Percentiles rank a stretch among this genome's conserved stretches.
Conservation (phyloP, 176 grass and related monocot genomes). For the Oryza glumipatula region DNA sequence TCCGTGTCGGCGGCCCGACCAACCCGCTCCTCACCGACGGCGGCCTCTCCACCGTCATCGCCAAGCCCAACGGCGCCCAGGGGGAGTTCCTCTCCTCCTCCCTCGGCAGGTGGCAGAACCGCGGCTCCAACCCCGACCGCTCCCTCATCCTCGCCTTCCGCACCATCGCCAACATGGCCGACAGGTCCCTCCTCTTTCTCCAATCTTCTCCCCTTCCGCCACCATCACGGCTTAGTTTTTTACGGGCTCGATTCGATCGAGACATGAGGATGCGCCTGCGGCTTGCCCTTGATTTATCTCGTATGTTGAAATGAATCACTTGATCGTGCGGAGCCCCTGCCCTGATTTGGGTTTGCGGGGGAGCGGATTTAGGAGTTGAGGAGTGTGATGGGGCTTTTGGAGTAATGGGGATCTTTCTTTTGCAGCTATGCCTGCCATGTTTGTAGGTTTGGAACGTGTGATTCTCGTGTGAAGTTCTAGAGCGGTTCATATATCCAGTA, state of each 20-base stretch:
- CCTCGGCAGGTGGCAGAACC: constrained; percentile 81
- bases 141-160: constrained; percentile 82
- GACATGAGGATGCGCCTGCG: neutral
- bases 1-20: constrained; percentile 76
- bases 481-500: neutral
- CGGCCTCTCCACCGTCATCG: constrained; percentile 83
- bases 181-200: constrained; percentile 40
- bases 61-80: constrained; percentile 78
- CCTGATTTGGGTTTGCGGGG: constrained; percentile 19
- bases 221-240: neutral
- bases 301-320: neutral
- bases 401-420: neutral
- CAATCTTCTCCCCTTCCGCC: neutral
- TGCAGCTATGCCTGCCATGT: too few relatives aligned
- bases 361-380: neutral
- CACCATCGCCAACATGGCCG: constrained; percentile 89
- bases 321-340: neutral
- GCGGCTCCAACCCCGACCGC: constrained; percentile 75
- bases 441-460: constrained; percentile 32
- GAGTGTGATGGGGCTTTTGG: neutral
- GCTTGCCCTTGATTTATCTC: neutral
- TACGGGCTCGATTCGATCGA: neutral
- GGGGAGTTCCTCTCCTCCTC: constrained; percentile 75
- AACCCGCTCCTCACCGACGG: constrained; percentile 85
- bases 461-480: neutral